Base-by-base conservation (phyloP, 495 filamentous ascomycete species). In the Physcia stellaris region DNA sequence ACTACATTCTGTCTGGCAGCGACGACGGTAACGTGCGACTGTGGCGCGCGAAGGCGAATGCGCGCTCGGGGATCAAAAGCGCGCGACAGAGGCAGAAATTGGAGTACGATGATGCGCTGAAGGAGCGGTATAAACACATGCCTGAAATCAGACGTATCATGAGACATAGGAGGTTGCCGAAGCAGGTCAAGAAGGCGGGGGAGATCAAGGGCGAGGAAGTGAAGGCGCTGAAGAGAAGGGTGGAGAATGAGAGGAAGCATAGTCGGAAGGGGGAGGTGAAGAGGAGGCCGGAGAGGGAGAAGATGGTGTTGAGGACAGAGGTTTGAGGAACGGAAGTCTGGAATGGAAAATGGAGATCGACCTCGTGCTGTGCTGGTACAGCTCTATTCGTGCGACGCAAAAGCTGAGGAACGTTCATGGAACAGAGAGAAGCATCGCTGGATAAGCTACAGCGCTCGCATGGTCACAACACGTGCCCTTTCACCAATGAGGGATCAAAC, bases 191-290 rank as follows among this genome's bases (percentile, higher is more conserved):
- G 82, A 96, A 95, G 73, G 90, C 92, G 9, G 78, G 73, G 34
- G 88, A 94, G 62, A 99, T 99, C 55, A 99, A 99, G 73, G 64
- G 64, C 41, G 86, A 92, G 51, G 92, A 96, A 63, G 60, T 95
- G 41, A 68, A 67, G 53, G 72, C 81, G 23, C 80, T 95, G 45
- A 94, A 90, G 73, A 68, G 85, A 57, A 80, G 74, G 52, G 79
- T 86, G 52, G 92, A 99, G 64, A 99, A 96, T 57, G 79, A 90
- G 63, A 69, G 92, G 52, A 90, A 80, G 61, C 86, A 96, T 60
- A 79, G 72, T 27, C 81, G 73, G 66, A 90, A 88, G 68, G 58
- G 55, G 17, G 64, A 75, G 47, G 67, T 82, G 49, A 71, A 75
- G 57, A 73, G 86, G 56, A 70, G 68, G 58, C 73, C 71, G 50